Base-by-base conservation (phyloP, 2,329 filamentous ascomycete species). In the Ceratocystis albifundus region DNA sequence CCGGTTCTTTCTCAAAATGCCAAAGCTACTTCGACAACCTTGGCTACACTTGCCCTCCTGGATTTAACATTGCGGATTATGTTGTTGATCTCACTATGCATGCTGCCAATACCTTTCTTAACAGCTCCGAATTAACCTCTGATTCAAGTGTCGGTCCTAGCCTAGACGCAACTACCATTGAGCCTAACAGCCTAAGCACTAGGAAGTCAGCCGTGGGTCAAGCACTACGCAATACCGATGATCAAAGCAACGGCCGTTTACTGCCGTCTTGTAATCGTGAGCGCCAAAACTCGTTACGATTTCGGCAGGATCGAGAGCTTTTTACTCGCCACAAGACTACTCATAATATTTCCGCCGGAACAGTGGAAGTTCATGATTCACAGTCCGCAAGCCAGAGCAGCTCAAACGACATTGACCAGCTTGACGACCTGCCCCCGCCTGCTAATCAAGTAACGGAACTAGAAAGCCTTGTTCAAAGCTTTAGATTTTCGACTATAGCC, bases 41-140 rank as follows among this genome's bases (percentile, higher is more conserved):
- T 69, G 95, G 94, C 55, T 99, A 96, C 74, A 80, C 88, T 62
- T 99, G 95, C 73, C 94, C 94, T 10, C 88, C 92, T 28, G 95
- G 95, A 1, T 99, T 97, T 82, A 99, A 99, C 72, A 97, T 99
- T 75, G 94, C 94, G 3, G 94, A 99, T 74, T 99, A 96, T 73
- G 83, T 99, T 4, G 92, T 99, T 36, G 94, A 99, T 74, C 81
- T 99, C 50, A 97, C 94, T 0, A 97, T 99, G 93, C 94, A 99
- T 74, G 92, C 91, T 28, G 84, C 89, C 67, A 80, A 81, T 57
- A 82, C 80, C 22, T 78, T 82, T 5, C 77, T 84, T 2, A 44
- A 73, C 30, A 82, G 87, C 44, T 84, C 87, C 66, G 83, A 82
- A 15, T 75, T 78, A 8, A 68, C 80, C 46, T 73, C 76, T 4